A percentile compares a stretch with the other conserved stretches of the same genome.
Conservation (phyloP, 148 eudicot genomes). For the Arbutus unedo region DNA sequence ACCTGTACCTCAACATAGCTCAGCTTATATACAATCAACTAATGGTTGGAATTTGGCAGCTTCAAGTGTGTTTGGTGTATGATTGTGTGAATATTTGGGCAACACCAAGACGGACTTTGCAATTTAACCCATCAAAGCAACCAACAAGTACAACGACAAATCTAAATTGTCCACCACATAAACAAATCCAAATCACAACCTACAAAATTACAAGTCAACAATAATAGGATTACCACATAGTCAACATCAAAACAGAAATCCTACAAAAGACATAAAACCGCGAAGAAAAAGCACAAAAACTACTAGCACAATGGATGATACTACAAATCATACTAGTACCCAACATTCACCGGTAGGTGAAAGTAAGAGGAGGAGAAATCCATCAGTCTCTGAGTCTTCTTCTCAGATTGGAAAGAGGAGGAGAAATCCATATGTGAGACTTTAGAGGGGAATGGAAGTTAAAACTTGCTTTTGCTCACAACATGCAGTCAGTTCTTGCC, state of each 20-base stretch:
- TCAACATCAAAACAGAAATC: conserved; percentile 1
- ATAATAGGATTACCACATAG: not conserved
- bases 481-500: conserved; percentile 13
- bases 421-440: not conserved
- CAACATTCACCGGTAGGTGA: not conserved
- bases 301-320: not conserved
- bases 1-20: no score
- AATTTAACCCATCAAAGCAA: not conserved
- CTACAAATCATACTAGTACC: conserved; percentile 6
- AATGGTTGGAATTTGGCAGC: not conserved
- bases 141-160: not conserved
- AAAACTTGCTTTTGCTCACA: not conserved
- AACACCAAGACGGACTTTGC: not conserved
- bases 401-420: not conserved
- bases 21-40: not conserved
- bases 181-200: not conserved
- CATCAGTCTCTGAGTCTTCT: not conserved
- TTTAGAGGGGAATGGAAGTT: not conserved
- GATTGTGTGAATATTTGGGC: not conserved
- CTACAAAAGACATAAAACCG: not conserved
- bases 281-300: not conserved
- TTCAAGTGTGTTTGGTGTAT: not conserved
- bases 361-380: conserved; percentile 1
- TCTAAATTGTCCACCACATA: not conserved
- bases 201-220: conserved; percentile 14